Conservation (phyloP, 2,329 filamentous ascomycete genomes). For the Aphanocladium album region DNA sequence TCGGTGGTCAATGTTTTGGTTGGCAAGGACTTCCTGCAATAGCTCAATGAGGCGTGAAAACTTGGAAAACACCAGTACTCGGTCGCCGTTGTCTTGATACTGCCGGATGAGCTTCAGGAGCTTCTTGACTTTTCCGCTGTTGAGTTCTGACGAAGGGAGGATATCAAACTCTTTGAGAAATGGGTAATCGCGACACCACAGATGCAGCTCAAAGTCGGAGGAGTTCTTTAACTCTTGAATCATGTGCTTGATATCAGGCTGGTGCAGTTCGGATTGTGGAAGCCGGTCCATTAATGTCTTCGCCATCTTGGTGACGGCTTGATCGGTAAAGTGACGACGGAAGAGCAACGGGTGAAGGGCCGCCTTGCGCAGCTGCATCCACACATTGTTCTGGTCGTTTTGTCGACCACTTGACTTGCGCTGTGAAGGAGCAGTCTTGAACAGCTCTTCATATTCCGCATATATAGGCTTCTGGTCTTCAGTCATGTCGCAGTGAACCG, state of each 20-base stretch:
- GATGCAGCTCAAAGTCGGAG: slow-evolving; percentile 61
- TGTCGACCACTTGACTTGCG: slow-evolving; percentile 43
- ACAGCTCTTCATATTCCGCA: slow-evolving; percentile 55
- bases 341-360: slow-evolving; percentile 89
- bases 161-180: slow-evolving; percentile 52
- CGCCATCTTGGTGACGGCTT: slow-evolving; percentile 70
- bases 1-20: slow-evolving; percentile 68
- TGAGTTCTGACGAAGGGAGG: slow-evolving; percentile 47
- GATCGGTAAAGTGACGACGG: slow-evolving; percentile 72
- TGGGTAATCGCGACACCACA: slow-evolving; percentile 58
- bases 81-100: slow-evolving; percentile 77
- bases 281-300: slow-evolving; percentile 69
- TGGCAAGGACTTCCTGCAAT: slow-evolving; percentile 73
- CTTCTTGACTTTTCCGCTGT: slow-evolving; percentile 78
- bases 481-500: slow-evolving; percentile 79
- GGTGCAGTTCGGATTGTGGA: slow-evolving; percentile 47
- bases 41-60: slow-evolving; percentile 92
- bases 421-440: slow-evolving; percentile 56
- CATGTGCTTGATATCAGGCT: slow-evolving; percentile 48
- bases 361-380: slow-evolving; percentile 89
- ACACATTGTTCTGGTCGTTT: slow-evolving; percentile 61
- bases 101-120: slow-evolving; percentile 67
- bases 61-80: slow-evolving; percentile 86
- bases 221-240: slow-evolving; percentile 51
- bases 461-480: slow-evolving; percentile 70